phyloP scores from a whole-genome alignment of 805 yeast species.

The Starmerella floris region DNA sequence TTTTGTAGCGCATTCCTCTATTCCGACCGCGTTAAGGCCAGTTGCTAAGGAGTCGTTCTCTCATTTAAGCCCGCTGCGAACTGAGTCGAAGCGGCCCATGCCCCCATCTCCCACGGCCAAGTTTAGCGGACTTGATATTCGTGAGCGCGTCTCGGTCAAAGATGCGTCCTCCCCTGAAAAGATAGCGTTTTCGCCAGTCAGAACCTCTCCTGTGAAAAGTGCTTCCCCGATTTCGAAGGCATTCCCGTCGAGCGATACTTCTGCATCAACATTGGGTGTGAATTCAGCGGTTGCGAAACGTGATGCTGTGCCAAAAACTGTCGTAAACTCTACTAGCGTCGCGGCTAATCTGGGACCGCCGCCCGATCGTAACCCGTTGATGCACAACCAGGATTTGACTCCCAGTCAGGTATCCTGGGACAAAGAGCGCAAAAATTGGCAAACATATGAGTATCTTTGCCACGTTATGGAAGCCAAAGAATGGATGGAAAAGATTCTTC shows the following conservation, averaged over 20 bases:
- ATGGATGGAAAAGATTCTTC: slow-evolving; percentile 60
- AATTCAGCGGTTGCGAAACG: neutral
- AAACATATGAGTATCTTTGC: slow-evolving; percentile 67
- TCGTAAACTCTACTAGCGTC: no score
- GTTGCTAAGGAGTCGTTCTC: neutral
- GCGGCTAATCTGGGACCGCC: slow-evolving; percentile 6
- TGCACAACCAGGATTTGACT: slow-evolving; percentile 23
- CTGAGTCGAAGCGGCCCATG: neutral
- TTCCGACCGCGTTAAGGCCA: neutral
- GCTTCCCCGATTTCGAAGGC: neutral
- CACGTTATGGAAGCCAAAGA: slow-evolving; percentile 67
- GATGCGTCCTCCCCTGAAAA: neutral
- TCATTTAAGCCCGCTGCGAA: neutral
- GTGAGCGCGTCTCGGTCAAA: no score
- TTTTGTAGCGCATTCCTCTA: neutral
- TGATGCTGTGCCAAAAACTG: no score
- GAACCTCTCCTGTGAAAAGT: neutral
- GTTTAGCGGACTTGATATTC: no score
- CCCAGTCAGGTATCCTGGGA: slow-evolving; percentile 27
- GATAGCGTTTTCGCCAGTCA: neutral
- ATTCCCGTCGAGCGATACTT: neutral
- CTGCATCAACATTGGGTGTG: neutral
- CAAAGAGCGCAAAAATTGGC: slow-evolving; percentile 31
- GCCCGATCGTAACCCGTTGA: slow-evolving; percentile 26
- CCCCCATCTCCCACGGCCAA: neutral